Conservation (phyloP, 768 basidiomycete species). For the Rhizopogon sp. region DNA sequence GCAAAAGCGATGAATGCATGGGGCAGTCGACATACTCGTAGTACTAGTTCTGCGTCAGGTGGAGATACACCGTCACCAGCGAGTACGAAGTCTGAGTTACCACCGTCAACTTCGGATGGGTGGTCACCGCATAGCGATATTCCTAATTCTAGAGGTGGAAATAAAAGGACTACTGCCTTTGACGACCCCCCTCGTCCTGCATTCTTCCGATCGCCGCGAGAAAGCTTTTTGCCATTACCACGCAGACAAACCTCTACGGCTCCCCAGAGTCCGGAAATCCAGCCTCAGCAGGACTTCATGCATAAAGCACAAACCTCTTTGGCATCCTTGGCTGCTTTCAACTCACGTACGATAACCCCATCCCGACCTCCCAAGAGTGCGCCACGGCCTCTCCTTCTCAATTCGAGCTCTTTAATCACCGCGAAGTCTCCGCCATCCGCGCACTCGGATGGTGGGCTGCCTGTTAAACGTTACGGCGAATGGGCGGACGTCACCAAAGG, state of each 20-base stretch:
- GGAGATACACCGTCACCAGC: conserved; percentile 12
- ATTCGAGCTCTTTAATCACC: conserved; percentile 42
- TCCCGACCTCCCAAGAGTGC: conserved; percentile 41
- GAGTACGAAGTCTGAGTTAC: conserved; percentile 18
- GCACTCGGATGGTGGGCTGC: conserved; percentile 32
- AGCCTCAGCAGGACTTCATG: conserved; percentile 22
- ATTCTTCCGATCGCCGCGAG: conserved; percentile 52
- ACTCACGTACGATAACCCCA: conserved; percentile 25
- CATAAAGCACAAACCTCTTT: conserved; percentile 35
- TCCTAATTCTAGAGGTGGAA: conserved; percentile 6
- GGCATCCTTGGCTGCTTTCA: conserved; percentile 40
- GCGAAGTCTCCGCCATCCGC: conserved; percentile 20
- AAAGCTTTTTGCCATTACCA: conserved; percentile 43
- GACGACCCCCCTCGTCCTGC: conserved; percentile 56
- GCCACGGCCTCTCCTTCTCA: conserved; percentile 65
- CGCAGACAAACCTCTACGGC: conserved; percentile 23
- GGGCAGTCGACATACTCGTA: conserved; percentile 14
- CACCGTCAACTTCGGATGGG: not conserved
- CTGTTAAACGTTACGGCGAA: conserved; percentile 29
- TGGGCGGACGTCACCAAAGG: conserved; percentile 48
- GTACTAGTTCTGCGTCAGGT: not conserved
- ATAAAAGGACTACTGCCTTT: conserved; percentile 34
- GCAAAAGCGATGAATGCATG: conserved; percentile 46
- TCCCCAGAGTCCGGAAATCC: conserved; percentile 27
- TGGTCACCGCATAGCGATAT: not conserved